Evolutionary conservation across 805 yeast species (phyloP).

Genomic region (Barnettozyma vustinii): DNA sequence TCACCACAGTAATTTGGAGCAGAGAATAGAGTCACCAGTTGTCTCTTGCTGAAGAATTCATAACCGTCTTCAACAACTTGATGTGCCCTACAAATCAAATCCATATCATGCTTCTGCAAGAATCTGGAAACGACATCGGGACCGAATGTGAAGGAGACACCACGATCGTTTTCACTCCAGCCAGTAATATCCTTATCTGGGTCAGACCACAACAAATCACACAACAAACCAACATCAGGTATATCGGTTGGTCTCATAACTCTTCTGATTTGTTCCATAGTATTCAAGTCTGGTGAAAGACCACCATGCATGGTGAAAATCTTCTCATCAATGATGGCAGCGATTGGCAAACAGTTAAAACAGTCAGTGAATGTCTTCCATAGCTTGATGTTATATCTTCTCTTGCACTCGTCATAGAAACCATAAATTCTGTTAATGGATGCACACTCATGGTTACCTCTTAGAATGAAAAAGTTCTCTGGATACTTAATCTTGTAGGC

Average conservation of each 20-base stretch:
- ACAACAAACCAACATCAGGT: conserved; percentile 94
- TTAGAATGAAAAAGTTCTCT: conserved; percentile 90
- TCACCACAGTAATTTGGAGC: conserved; percentile 99
- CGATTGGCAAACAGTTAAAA: conserved; percentile 96
- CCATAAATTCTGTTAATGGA: conserved; percentile 97
- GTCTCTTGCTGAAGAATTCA: conserved; percentile 94
- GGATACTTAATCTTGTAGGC: conserved; percentile 98
- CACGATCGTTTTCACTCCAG: conserved; percentile 99
- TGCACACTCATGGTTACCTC: conserved; percentile 99
- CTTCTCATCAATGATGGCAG: conserved; percentile 96
- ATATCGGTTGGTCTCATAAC: conserved; percentile 99
- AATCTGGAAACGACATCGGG: conserved; percentile 97
- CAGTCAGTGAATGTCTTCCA: conserved; percentile 99
- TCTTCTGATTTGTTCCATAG: conserved; percentile 98
- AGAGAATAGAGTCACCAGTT: conserved; percentile 87
- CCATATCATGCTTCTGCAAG: conserved; percentile 96
- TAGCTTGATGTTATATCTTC: conserved; percentile 95
- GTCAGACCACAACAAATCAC: conserved; percentile 97
- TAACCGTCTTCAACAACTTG: conserved; percentile 99
- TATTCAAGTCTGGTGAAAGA: conserved; percentile 90
- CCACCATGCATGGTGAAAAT: conserved; percentile 99
- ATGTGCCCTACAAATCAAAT: conserved; percentile 96
- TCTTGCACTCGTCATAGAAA: conserved; percentile 96
- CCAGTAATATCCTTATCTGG: conserved; percentile 98
- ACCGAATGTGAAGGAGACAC: conserved; percentile 99